These are phyloP conservation scores for Rickenella mellea DNA, from an alignment of 768 basidiomycete species.

Conservation along the genomic window DNA sequence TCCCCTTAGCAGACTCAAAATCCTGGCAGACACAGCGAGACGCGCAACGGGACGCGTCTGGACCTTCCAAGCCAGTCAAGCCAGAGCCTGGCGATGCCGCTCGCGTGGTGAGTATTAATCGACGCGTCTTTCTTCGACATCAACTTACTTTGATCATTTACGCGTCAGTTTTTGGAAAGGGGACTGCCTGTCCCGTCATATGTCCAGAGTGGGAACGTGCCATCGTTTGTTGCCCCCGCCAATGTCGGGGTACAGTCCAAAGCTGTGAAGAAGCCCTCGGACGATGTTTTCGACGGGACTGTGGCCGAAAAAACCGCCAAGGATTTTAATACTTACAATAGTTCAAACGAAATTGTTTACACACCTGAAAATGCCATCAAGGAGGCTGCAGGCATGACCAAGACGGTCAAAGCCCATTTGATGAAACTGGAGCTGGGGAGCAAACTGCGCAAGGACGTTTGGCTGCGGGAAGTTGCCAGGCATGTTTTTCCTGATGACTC, in stretches of 20 bases:
- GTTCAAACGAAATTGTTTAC: slow-evolving; percentile 36
- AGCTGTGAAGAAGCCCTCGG: too few species aligned
- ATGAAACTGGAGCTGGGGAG: slow-evolving; percentile 40
- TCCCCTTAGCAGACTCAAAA: slow-evolving; percentile 5
- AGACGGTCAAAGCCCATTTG: slow-evolving; percentile 33
- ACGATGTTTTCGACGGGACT: too few species aligned
- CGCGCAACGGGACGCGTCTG: too few species aligned
- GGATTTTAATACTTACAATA: slow-evolving; percentile 26
- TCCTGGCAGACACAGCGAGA: slow-evolving; percentile 4
- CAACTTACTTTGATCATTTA: neutral
- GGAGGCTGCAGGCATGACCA: slow-evolving; percentile 44
- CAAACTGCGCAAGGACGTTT: slow-evolving; percentile 48
- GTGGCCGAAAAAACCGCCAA: slow-evolving; percentile 7
- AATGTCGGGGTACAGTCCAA: too few species aligned
- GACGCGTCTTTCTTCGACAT: neutral
- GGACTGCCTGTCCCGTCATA: slow-evolving; percentile 18
- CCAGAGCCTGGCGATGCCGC: slow-evolving; percentile 20
- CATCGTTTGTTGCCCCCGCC: too few species aligned
- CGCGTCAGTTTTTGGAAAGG: slow-evolving; percentile 17
- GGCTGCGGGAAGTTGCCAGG: slow-evolving; percentile 45
- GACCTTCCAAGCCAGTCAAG: too few species aligned
- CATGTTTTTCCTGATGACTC: slow-evolving; percentile 15
- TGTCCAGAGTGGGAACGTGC: too few species aligned
- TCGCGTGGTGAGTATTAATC: slow-evolving; percentile 16
- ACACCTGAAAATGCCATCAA: slow-evolving; percentile 39